These are phyloP conservation scores for Mucor sp. DNA, from an alignment of 371 early-diverging fungal species.

Conservation along the genomic window DNA sequence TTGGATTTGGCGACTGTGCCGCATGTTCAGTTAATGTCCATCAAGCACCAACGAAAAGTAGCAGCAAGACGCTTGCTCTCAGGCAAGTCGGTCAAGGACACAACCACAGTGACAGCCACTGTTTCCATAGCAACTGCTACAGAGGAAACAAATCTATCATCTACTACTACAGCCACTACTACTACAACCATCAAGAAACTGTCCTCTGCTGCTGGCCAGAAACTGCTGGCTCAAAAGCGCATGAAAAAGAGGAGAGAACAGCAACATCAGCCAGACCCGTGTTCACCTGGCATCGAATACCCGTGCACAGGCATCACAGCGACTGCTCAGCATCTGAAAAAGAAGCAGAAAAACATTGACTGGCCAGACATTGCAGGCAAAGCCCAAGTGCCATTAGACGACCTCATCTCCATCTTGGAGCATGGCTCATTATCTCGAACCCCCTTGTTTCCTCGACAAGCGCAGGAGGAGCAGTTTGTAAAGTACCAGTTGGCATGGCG, in stretches of 20 bases:
- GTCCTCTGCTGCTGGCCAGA: background rate
- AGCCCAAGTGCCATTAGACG: constrained; percentile 56
- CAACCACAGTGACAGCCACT: background rate
- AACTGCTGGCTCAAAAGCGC: background rate
- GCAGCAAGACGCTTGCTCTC: background rate
- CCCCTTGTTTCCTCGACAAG: constrained; percentile 68
- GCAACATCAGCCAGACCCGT: background rate
- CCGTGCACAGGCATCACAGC: constrained; percentile 14
- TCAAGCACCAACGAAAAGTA: constrained; percentile 6
- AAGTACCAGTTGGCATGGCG: constrained; percentile 45
- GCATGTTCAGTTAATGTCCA: background rate
- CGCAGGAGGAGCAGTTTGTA: constrained; percentile 22
- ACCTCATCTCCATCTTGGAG: constrained; percentile 62
- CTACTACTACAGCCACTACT: background rate
- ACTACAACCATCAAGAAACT: background rate
- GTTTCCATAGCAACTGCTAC: background rate
- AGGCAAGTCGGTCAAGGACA: background rate
- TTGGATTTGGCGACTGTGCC: constrained; percentile 40
- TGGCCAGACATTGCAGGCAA: constrained; percentile 43
- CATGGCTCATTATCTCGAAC: constrained; percentile 59
- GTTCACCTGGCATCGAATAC: background rate
- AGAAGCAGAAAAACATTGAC: constrained; percentile 27
- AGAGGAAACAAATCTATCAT: background rate
- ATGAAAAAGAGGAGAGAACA: constrained; percentile 3
- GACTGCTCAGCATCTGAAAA: constrained; percentile 23